Evolutionary conservation across 228 moss, liverwort and hornwort genomes (phyloP), one percentile per base, ranked within the genome.

Genomic region (Sphagnum magellanicum): DNA sequence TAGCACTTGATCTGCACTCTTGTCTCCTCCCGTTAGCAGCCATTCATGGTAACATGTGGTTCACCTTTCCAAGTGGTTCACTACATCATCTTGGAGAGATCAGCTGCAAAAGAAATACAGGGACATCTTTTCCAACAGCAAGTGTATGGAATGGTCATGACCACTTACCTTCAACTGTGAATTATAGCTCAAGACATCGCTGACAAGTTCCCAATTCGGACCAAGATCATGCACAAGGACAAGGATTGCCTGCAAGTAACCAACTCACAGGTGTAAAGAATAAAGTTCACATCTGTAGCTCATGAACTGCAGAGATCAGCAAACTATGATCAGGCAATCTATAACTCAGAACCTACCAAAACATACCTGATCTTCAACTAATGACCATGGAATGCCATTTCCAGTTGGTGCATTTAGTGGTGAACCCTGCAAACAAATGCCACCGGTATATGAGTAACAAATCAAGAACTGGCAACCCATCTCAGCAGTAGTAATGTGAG

Each of bases 161-260:
- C 32, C 32, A 32, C 32, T 51, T 74, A 95, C 92, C 92, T 92
- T 92, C 51, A 92, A 74, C 74, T 89, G 92, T 16, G 95, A 90
- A 63, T 79, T 92, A 66, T 88, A 92, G 75, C 92, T 92, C 76
- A 95, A 76, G 46, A 92, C 95, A 51, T 95, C 90, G 59, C 95
- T 90, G 3, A 95, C 92, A 60, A 95, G 88, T 62, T 92, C 87
- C 85, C 89, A 95, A 71, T 95, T 95, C 5, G 85, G 78, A 53
- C 90, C 95, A 64, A 95, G 75, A 71, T 90, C 92, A 70, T 95
- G 87, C 53, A 92, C 90, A 0, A 95, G 81, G 51, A 74, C 83
- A 63, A 95, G 73, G 66, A 95, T 95, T 75, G 92, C 90, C 92
- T 95, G 83, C 68, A 69, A 76, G 66, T 61, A 6, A 7, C 32